Evolutionary conservation across 106 monocot genomes (phyloP).

Genomic region (Acanthochlamys bracteata): DNA sequence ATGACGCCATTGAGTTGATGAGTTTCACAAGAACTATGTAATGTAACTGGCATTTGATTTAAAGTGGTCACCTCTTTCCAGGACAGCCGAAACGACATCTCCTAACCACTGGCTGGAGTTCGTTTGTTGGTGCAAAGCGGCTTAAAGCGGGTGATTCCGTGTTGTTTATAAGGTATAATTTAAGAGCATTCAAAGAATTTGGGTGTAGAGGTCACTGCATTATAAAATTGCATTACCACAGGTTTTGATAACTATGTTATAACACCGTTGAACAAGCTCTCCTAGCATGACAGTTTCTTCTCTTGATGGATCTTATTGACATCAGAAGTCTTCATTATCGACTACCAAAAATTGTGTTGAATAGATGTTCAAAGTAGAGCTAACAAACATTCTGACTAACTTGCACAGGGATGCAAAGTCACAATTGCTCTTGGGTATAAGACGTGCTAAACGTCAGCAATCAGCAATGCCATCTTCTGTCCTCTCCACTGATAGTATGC

Average conservation of each 20-base stretch:
- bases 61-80: slow-evolving; percentile 28
- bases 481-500: slow-evolving; percentile 92
- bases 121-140: slow-evolving; percentile 84
- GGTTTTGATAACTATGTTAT: too few relatives aligned
- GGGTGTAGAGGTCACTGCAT: too few relatives aligned
- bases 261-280: too few relatives aligned
- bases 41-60: not conserved
- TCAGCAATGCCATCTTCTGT: slow-evolving; percentile 74
- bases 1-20: too few relatives aligned
- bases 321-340: not conserved
- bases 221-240: too few relatives aligned
- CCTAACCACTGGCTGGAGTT: slow-evolving; percentile 93
- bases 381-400: not conserved
- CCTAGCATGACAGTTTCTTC: too few relatives aligned
- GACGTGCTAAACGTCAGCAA: slow-evolving; percentile 67
- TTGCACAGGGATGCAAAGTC: slow-evolving; percentile 78
- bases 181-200: too few relatives aligned
- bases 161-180: slow-evolving; percentile 73
- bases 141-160: slow-evolving; percentile 95
- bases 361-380: not conserved
- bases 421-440: slow-evolving; percentile 80
- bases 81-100: slow-evolving; percentile 96
- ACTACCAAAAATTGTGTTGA: not conserved
- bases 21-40: not conserved
- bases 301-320: too few relatives aligned